phyloP scores from a whole-genome alignment of 495 filamentous ascomycete genomes.

The Trichoderma erinaceum region DNA sequence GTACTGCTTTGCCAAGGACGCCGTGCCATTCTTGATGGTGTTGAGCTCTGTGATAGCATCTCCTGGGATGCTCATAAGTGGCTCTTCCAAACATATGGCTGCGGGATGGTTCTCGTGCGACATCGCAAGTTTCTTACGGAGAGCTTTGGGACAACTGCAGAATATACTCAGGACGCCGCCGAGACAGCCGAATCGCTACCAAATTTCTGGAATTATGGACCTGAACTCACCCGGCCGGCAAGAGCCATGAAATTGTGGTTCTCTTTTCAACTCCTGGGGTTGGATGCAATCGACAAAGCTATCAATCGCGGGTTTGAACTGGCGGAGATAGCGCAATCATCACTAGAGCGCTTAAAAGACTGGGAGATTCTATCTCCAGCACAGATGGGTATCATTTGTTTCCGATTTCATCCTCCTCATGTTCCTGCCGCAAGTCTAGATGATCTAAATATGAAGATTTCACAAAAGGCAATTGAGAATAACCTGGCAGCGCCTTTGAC shows the following conservation, averaged over 20 bases:
- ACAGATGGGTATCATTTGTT: conserved; percentile 19
- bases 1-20: conserved; percentile 20
- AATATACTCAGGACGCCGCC: conserved; percentile 20
- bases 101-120: conserved; percentile 22
- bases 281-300: conserved; percentile 21
- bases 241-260: conserved; percentile 27
- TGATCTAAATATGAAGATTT: not conserved
- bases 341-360: conserved; percentile 15
- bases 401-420: conserved; percentile 18
- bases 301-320: conserved; percentile 22
- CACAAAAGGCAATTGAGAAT: not conserved
- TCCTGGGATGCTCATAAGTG: conserved; percentile 33
- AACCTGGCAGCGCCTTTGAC: conserved; percentile 21
- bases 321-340: conserved; percentile 17
- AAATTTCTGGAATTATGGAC: conserved; percentile 24
- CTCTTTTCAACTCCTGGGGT: conserved; percentile 22
- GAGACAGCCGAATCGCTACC: conserved; percentile 16
- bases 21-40: conserved; percentile 14
- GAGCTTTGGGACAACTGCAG: conserved; percentile 21
- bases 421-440: not conserved
- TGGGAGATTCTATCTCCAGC: conserved; percentile 21
- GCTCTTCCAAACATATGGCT: conserved; percentile 29
- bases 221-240: conserved; percentile 25
- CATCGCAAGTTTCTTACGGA: conserved; percentile 12
- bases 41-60: conserved; percentile 24